Evolutionary conservation across 164 flowering plant species (phyloP), one percentile per base, ranked within the genome.

Genomic region (Euptelea pleiosperma): DNA sequence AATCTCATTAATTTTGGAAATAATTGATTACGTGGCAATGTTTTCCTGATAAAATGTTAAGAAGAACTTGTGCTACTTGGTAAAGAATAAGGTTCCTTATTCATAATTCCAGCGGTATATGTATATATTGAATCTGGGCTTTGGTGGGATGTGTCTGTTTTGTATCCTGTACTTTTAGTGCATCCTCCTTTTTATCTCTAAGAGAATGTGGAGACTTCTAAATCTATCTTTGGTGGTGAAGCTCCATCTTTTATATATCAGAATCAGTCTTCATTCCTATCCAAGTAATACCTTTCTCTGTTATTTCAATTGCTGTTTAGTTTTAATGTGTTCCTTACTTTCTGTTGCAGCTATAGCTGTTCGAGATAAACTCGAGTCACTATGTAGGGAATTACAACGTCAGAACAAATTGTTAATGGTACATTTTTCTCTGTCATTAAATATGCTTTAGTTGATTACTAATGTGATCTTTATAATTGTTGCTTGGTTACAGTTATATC

Each of bases 401-500:
- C 96, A 92, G 62, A 92, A 92, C 75, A 92, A 89, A 74, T 66
- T 78, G 76, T 70, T 92, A 57, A 89, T 84, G 98, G 98, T 91
- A 86, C 55, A 18, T 9, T 65, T 41, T 34, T 57, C 15, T 42
- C 66, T 0, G 29, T 31, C 34, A 25, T 5, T 43, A 8, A 21
- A 36, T 28, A 22, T 56, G 19, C 1, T 19, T 16, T 2, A 25
- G 33, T 4, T 24, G 31, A 18, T 25, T 26, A 3, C 6, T 31
- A 15, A 28, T n/a, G n/a, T n/a, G n/a, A n/a, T n/a, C n/a, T n/a
- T n/a, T n/a, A n/a, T n/a, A n/a, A n/a, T n/a, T n/a, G n/a, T n/a
- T n/a, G n/a, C n/a, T n/a, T n/a, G n/a, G n/a, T n/a, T n/a, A n/a
- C n/a, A n/a, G n/a, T n/a, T n/a, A n/a, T n/a, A n/a, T n/a, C n/a